These are phyloP conservation scores for Globisporangium nunn DNA, from an alignment of 352 stramenopile species.

Conservation along the genomic window DNA sequence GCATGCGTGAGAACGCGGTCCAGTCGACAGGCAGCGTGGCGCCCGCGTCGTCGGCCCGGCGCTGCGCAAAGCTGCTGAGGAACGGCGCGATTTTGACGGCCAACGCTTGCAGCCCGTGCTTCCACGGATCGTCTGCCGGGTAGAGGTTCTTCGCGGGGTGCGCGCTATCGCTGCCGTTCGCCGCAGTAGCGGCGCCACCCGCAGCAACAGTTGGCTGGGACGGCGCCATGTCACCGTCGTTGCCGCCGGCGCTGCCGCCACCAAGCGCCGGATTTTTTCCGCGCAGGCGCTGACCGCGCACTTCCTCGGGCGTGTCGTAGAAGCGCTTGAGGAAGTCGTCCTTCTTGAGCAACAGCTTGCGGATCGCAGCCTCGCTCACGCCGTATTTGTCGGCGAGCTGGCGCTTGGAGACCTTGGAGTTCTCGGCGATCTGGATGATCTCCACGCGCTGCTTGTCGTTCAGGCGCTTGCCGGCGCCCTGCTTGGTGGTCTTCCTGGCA, in stretches of 20 bases:
- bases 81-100: slow-evolving; percentile 51
- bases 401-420: slow-evolving; percentile 72
- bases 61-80: slow-evolving; percentile 46
- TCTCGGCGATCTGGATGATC: slow-evolving; percentile 79
- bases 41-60: background rate
- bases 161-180: background rate
- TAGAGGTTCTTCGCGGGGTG: slow-evolving; percentile 39
- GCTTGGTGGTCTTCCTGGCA: slow-evolving; percentile 53
- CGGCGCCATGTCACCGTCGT: background rate
- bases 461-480: slow-evolving; percentile 63
- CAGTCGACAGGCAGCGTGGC: slow-evolving; percentile 33
- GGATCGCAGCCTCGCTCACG: slow-evolving; percentile 73
- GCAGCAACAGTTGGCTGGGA: background rate
- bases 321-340: slow-evolving; percentile 74
- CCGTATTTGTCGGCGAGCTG: slow-evolving; percentile 71
- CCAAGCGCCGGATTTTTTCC: slow-evolving; percentile 38
- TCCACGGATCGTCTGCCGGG: slow-evolving; percentile 62
- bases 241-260: too few relatives aligned
- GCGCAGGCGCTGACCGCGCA: slow-evolving; percentile 62
- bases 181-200: background rate
- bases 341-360: slow-evolving; percentile 76
- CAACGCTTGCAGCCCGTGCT: slow-evolving; percentile 43
- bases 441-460: slow-evolving; percentile 79
- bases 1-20: slow-evolving; percentile 60
- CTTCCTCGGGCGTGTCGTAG: slow-evolving; percentile 73